Base-by-base conservation (phyloP, 1,284 basidiomycete genomes). In the Trichosporon asahii region DNA sequence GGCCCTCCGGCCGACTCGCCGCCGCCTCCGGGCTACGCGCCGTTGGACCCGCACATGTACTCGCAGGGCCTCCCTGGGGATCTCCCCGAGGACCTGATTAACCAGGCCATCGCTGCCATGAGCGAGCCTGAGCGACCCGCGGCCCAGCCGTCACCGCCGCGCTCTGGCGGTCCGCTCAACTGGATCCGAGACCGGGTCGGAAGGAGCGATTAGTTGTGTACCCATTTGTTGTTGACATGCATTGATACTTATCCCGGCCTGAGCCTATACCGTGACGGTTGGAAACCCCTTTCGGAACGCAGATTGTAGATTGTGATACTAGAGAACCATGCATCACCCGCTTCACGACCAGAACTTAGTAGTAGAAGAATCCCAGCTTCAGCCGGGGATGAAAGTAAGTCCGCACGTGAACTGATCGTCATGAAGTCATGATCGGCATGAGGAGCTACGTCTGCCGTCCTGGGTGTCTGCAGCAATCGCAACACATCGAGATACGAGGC, bases 41-140 rank as follows among this genome's bases (percentile, higher is more conserved):
- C 83, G 3, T 73, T 85, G 29, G 83, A 84, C 73, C 83, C 82
- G 2, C 77, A 83, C 71, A 78, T 83, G 37, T 84, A 85, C 73
- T 76, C 77, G 15, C 68, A 78, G 31, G 84, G 83, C 23, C 75
- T 85, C 2, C 84, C 84, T 1, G 80, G 79, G 8, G 82, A 84
- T 71, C 72, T 85, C 57, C 84, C 84, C 8, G 82, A 83, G 53
- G 82, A 84, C 37, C 74, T 84, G 68, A 78, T 84, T 66, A 80
- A 82, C 71, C 78, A 81, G 72, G 83, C 83, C 6, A 82, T 84
- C 60, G 83, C 80, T 61, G 81, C 81, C 4, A 82, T 82, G 81
- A 68, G 73, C 31, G 75, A 73, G 57, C 57, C 57, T 15, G 27
- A 1, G 29, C 57, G 57, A 6, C 57, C 57, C 3, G 57, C 57